Percentiles rank a stretch among this genome's conserved stretches.
These are phyloP conservation scores for Trypanosoma grayi DNA, from an alignment of 208 protist genomes.

Conservation along the genomic window DNA sequence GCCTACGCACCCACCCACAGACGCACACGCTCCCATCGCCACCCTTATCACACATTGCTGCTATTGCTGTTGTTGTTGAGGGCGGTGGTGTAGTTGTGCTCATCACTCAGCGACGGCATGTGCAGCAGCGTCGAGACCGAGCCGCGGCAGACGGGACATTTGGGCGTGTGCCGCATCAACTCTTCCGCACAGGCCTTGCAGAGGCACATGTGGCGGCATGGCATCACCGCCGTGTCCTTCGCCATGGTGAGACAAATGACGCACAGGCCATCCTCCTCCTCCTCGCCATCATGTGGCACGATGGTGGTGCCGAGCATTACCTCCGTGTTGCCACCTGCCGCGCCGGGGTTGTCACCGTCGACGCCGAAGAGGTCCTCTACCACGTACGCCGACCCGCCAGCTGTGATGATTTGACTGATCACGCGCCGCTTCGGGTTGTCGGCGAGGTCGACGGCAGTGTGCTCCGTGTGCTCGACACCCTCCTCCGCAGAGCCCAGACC, in stretches of 20 bases:
- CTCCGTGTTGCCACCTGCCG: constrained; percentile 33
- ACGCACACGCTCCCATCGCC: no score
- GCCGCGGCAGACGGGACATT: constrained; percentile 93
- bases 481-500: constrained; percentile 36
- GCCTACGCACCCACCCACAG: background rate
- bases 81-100: no score
- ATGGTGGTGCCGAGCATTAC: constrained; percentile 79
- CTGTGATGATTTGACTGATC: constrained; percentile 80
- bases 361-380: constrained; percentile 88
- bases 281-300: constrained; percentile 56
- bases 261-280: constrained; percentile 86
- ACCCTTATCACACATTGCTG: no score
- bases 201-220: constrained; percentile 95
- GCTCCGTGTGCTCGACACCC: constrained; percentile 80
- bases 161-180: constrained; percentile 89
- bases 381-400: constrained; percentile 74
- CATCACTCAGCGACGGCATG: constrained; percentile 54
- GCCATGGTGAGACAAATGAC: constrained; percentile 93
- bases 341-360: constrained; percentile 49
- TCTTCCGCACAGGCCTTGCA: constrained; percentile 93
- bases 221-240: constrained; percentile 92
- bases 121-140: constrained; percentile 86
- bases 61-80: no score
- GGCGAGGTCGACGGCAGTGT: constrained; percentile 84
- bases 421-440: constrained; percentile 76